Percentiles rank a stretch among this genome's conserved stretches.
Conservation (phyloP, 192 early-diverging fungal genomes). For the Linnemannia elongata region DNA sequence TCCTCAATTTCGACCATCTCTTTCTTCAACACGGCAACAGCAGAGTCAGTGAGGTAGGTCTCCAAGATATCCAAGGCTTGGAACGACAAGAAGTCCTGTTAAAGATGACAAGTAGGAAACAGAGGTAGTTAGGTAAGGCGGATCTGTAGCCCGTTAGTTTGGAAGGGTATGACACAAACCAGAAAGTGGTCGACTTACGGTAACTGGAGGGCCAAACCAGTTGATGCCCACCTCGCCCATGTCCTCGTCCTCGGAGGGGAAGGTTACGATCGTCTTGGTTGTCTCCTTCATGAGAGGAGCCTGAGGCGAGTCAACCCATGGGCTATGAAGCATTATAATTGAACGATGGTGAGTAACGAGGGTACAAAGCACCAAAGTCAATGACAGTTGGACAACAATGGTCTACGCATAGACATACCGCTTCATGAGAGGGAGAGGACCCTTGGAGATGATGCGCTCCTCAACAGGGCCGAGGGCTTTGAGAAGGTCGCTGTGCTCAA, state of each 20-base stretch:
- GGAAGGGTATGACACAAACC: constrained; percentile 20
- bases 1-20: constrained; percentile 75
- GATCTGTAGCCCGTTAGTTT: constrained; percentile 7
- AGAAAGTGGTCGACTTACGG: constrained; percentile 56
- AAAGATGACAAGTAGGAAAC: constrained; percentile 12
- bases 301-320: constrained; percentile 69
- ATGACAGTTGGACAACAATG: neutral
- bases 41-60: constrained; percentile 70
- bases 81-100: constrained; percentile 41
- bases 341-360: neutral
- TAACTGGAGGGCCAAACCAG: constrained; percentile 67
- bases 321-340: constrained; percentile 30
- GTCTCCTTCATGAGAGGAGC: constrained; percentile 58
- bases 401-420: constrained; percentile 32
- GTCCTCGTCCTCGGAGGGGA: constrained; percentile 73
- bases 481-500: constrained; percentile 59
- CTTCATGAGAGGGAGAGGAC: constrained; percentile 60
- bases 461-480: constrained; percentile 63
- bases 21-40: constrained; percentile 67
- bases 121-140: constrained; percentile 7
- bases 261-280: constrained; percentile 61
- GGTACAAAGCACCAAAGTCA: neutral
- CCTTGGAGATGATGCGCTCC: constrained; percentile 65
- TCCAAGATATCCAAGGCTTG: constrained; percentile 44
- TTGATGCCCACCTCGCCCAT: constrained; percentile 68